Conservation (phyloP, 805 yeast genomes). For the Cyberlindnera maritima region DNA sequence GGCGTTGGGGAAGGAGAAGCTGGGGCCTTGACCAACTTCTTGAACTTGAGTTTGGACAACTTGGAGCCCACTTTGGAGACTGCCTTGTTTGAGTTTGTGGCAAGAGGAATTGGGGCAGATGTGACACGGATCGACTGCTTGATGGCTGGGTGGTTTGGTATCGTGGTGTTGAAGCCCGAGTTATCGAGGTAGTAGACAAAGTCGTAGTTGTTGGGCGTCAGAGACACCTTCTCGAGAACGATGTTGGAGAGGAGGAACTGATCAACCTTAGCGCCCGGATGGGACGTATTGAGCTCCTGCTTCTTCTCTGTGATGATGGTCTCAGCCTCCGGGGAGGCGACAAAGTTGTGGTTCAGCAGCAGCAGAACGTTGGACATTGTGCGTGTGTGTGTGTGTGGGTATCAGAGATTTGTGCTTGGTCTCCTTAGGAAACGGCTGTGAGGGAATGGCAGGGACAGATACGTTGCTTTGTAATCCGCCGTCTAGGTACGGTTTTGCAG, state of each 20-base stretch:
- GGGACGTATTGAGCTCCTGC: constrained; percentile 12
- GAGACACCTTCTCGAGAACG: constrained; percentile 22
- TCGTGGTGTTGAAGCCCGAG: constrained; percentile 21
- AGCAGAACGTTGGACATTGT: constrained; percentile 24
- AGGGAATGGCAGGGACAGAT: too few species aligned
- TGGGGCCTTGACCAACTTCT: constrained; percentile 19
- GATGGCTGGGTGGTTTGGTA: constrained; percentile 26
- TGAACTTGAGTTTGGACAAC: constrained; percentile 27
- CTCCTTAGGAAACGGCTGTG: too few species aligned
- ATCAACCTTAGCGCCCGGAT: constrained; percentile 18
- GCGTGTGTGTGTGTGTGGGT: neutral
- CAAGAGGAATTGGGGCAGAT: constrained; percentile 11
- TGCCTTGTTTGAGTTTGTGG: neutral
- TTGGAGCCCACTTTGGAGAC: constrained; percentile 24
- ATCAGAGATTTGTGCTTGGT: neutral
- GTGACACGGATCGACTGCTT: constrained; percentile 19
- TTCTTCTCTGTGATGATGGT: constrained; percentile 18
- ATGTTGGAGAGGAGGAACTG: constrained; percentile 28
- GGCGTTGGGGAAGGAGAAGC: constrained; percentile 10
- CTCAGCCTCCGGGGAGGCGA: constrained; percentile 25
- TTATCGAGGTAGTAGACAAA: constrained; percentile 26
- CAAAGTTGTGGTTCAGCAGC: constrained; percentile 26
- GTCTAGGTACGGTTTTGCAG: neutral
- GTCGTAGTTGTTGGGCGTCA: constrained; percentile 23
- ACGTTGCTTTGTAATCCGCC: too few species aligned